Evolutionary conservation across 768 basidiomycete species (phyloP).

Genomic region (Boletus reticulatus): DNA sequence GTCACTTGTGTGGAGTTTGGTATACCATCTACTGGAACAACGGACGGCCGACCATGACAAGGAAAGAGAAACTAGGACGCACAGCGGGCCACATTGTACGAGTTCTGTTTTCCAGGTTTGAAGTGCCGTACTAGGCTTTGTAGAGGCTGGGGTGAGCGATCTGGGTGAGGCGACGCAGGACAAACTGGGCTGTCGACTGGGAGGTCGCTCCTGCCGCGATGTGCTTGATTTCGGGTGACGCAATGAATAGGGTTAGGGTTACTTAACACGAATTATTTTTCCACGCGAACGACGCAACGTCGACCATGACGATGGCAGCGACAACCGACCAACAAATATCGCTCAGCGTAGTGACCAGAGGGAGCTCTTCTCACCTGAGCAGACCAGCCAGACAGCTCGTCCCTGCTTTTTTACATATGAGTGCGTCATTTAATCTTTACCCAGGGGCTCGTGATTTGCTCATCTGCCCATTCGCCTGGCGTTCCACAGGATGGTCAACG

Average conservation of each 20-base stretch:
- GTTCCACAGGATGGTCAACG: slow-evolving; percentile 80
- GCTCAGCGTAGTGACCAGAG: slow-evolving; percentile 45
- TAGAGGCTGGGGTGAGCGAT: no score
- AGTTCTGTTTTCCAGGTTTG: no score
- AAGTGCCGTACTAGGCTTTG: no score
- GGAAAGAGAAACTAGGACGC: no score
- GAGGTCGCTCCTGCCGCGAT: no score
- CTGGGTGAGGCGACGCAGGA: no score
- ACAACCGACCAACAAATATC: slow-evolving; percentile 57
- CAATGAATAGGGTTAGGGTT: neutral
- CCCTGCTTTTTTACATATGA: slow-evolving; percentile 90
- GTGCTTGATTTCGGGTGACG: no score
- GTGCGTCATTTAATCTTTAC: slow-evolving; percentile 43
- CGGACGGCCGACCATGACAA: no score
- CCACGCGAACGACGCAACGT: neutral
- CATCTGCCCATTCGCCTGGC: slow-evolving; percentile 5
- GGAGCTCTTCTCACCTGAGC: slow-evolving; percentile 40
- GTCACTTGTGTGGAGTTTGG: no score
- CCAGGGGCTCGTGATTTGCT: slow-evolving; percentile 6
- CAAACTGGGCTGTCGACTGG: no score
- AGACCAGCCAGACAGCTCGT: slow-evolving; percentile 51
- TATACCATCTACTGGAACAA: no score
- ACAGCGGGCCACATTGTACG: no score
- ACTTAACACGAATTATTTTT: neutral
- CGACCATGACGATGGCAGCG: slow-evolving; percentile 34